Conservation (phyloP, 169 alveolate genomes). For the Cryptosporidium bovis region DNA sequence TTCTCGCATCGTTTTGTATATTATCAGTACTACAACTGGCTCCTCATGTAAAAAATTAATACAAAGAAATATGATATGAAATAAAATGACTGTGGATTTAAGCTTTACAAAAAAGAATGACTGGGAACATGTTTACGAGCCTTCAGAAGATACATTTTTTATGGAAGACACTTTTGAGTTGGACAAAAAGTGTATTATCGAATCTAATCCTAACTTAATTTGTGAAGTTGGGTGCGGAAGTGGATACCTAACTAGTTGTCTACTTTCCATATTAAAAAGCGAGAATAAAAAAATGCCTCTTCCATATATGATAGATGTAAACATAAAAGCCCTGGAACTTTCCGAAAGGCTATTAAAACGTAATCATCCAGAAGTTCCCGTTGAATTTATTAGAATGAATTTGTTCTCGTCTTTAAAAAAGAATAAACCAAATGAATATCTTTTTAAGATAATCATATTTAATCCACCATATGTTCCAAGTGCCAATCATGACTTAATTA, state of each 20-base stretch:
- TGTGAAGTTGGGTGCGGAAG: slow-evolving; percentile 74
- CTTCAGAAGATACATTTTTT: slow-evolving; percentile 70
- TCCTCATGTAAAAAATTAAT: too few species aligned
- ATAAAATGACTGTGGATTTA: neutral
- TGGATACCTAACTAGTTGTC: slow-evolving; percentile 32
- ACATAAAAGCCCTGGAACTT: slow-evolving; percentile 40
- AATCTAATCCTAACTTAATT: slow-evolving; percentile 10
- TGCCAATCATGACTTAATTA: slow-evolving; percentile 16
- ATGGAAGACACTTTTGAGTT: slow-evolving; percentile 32
- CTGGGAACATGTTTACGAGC: slow-evolving; percentile 59
- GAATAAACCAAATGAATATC: neutral
- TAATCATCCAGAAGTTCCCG: neutral
- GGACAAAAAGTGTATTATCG: slow-evolving; percentile 17
- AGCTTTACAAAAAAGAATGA: slow-evolving; percentile 15
- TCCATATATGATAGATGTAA: slow-evolving; percentile 43
- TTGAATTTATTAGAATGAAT: slow-evolving; percentile 19
- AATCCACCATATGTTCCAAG: slow-evolving; percentile 72
- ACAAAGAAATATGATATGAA: too few species aligned
- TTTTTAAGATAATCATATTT: slow-evolving; percentile 38
- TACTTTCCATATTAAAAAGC: slow-evolving; percentile 1
- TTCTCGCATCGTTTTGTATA: too few species aligned
- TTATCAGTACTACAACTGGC: too few species aligned
- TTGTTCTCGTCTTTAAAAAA: slow-evolving; percentile 12
- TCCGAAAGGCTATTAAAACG: slow-evolving; percentile 2
- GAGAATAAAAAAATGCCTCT: slow-evolving; percentile 10